These are phyloP conservation scores for Isatis lusitanica DNA, from an alignment of 441 rosid genomes.

Conservation along the genomic window DNA sequence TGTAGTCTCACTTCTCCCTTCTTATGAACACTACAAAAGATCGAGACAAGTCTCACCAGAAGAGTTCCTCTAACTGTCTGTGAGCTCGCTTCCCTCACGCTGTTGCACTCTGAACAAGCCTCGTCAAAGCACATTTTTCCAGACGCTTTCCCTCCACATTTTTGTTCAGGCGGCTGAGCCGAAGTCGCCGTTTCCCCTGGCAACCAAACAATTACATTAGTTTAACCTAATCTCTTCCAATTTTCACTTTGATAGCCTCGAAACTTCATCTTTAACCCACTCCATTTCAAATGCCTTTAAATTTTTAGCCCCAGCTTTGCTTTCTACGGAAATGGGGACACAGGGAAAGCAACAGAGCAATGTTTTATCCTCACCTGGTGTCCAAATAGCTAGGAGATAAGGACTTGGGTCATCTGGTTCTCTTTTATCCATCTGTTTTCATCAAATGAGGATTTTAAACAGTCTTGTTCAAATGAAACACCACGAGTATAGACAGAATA, in stretches of 20 bases:
- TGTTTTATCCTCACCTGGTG: constrained; percentile 69
- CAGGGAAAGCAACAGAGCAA: constrained; percentile 1
- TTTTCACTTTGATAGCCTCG: constrained; percentile 6
- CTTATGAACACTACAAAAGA: constrained; percentile 12
- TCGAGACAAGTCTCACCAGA: constrained; percentile 56
- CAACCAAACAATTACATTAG: constrained; percentile 20
- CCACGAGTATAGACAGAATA: constrained; percentile 9
- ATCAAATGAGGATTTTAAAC: constrained; percentile 24
- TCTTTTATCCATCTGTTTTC: constrained; percentile 75
- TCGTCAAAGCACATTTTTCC: constrained; percentile 59
- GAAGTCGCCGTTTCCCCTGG: constrained; percentile 89
- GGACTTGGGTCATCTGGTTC: constrained; percentile 94
- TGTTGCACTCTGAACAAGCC: constrained; percentile 77
- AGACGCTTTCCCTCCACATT: constrained; percentile 51
- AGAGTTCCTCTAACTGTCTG: constrained; percentile 85
- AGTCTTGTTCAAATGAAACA: constrained; percentile 25
- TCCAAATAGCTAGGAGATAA: constrained; percentile 95
- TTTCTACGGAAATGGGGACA: neutral
- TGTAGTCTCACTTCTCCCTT: constrained; percentile 14
- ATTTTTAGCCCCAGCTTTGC: neutral
- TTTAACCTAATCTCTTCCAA: neutral
- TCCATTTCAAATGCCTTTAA: constrained; percentile 7
- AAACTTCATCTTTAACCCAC: neutral
- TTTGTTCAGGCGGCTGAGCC: constrained; percentile 53
- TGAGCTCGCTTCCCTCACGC: constrained; percentile 66